Conservation (phyloP, 805 yeast genomes). For the Teunomyces barrocoloradensis region DNA sequence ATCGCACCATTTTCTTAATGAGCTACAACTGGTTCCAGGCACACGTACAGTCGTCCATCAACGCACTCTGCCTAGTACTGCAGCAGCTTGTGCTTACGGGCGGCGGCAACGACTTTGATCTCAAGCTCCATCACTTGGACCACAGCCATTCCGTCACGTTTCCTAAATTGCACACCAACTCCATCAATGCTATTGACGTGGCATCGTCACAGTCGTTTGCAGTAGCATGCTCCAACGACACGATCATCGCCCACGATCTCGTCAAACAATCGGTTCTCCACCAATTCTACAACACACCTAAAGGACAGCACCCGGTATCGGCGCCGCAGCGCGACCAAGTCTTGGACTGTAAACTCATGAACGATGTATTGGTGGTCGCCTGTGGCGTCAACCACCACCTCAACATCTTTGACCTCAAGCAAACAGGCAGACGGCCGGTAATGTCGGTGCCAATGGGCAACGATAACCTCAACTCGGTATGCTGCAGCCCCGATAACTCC, state of each 20-base stretch:
- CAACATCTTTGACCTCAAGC: conserved; percentile 23
- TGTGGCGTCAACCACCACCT: conserved; percentile 26
- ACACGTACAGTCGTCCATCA: conserved; percentile 17
- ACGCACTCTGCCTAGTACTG: conserved; percentile 14
- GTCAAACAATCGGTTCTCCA: conserved; percentile 11
- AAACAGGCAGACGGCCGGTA: conserved; percentile 10
- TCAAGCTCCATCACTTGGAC: conserved; percentile 14
- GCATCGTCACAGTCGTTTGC: conserved; percentile 4
- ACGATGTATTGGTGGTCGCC: conserved; percentile 17
- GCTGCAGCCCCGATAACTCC: conserved; percentile 7
- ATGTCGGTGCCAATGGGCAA: conserved; percentile 16
- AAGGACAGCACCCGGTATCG: not conserved
- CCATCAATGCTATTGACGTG: conserved; percentile 17
- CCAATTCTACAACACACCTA: conserved; percentile 6
- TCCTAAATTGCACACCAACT: conserved; percentile 16
- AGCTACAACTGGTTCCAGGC: conserved; percentile 5
- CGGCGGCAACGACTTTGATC: conserved; percentile 19
- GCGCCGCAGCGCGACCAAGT: conserved; percentile 13
- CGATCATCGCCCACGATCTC: conserved; percentile 20
- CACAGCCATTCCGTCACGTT: conserved; percentile 4
- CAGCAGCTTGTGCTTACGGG: conserved; percentile 16
- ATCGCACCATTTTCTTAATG: not conserved
- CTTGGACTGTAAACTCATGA: conserved; percentile 19
- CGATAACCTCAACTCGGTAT: conserved; percentile 23
- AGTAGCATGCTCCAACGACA: conserved; percentile 16